Percentiles rank a stretch among this genome's conserved stretches.
These are phyloP conservation scores for Fusarium illudens DNA, from an alignment of 2,329 filamentous ascomycete genomes.

Conservation along the genomic window DNA sequence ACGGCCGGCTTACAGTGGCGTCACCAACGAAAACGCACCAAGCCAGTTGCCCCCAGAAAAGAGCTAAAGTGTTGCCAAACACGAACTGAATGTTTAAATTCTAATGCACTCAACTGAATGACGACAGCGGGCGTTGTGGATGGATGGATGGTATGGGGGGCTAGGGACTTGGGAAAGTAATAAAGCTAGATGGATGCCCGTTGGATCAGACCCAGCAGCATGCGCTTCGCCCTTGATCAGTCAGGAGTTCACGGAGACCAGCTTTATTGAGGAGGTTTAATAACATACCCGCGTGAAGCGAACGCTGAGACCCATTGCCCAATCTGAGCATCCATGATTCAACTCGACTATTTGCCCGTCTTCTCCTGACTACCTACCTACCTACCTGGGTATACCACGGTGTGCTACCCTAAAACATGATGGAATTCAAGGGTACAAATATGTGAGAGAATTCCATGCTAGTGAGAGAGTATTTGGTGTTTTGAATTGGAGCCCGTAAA, in stretches of 20 bases:
- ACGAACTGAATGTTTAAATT: not conserved
- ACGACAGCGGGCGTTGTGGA: conserved; percentile 12
- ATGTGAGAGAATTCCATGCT: too few species aligned
- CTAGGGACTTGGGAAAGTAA: not conserved
- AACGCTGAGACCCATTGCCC: not conserved
- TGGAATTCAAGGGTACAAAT: not conserved
- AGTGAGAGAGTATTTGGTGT: too few species aligned
- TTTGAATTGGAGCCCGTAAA: too few species aligned
- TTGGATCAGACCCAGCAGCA: conserved; percentile 7
- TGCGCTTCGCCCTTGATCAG: not conserved
- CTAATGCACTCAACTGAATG: conserved; percentile 22
- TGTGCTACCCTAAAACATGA: not conserved
- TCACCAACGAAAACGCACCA: conserved; percentile 68
- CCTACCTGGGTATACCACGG: not conserved
- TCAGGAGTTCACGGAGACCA: not conserved
- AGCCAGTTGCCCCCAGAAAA: conserved; percentile 58
- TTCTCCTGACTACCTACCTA: too few species aligned
- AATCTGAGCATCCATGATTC: not conserved
- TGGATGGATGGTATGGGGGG: not conserved
- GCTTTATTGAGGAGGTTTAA: not conserved
- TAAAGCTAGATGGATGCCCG: conserved; percentile 15
- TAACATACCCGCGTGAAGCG: not conserved
- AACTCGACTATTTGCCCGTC: not conserved
- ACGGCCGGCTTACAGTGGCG: conserved; percentile 73
- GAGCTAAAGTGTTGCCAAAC: conserved; percentile 36